A percentile compares a stretch with the other conserved stretches of the same genome.
Conservation (phyloP, 108 stramenopile species). For the Cyclotella sp. region DNA sequence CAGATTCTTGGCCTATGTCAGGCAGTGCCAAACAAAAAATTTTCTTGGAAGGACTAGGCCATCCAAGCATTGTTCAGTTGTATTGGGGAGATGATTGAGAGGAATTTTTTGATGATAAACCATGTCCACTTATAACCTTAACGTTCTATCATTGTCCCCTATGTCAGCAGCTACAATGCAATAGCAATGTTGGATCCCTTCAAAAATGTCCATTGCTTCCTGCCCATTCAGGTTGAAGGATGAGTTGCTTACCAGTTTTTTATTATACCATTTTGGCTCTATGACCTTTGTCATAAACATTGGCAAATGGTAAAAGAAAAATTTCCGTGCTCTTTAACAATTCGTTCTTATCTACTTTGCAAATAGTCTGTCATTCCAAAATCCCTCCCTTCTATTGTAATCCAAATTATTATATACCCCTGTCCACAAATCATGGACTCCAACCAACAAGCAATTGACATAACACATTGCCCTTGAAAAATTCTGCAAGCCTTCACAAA, state of each 20-base stretch:
- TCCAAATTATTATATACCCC: constrained; percentile 30
- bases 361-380: constrained; percentile 29
- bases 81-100: too few species aligned
- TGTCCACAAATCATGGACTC: constrained; percentile 6
- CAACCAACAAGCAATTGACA: constrained; percentile 18
- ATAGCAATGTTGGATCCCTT: neutral
- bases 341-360: constrained; percentile 14
- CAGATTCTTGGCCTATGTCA: too few species aligned
- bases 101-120: neutral
- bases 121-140: neutral
- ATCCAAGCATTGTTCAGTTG: too few species aligned
- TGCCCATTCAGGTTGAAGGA: neutral
- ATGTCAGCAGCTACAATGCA: neutral
- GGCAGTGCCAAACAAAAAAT: too few species aligned
- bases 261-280: constrained; percentile 12
- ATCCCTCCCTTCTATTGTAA: constrained; percentile 21
- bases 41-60: too few species aligned
- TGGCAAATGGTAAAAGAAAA: constrained; percentile 17
- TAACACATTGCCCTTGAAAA: constrained; percentile 28
- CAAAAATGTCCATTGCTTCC: neutral
- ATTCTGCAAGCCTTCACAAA: constrained; percentile 21
- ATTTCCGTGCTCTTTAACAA: neutral
- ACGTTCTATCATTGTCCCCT: neutral
- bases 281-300: constrained; percentile 30
- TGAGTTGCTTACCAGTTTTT: constrained; percentile 10